Percentiles rank a stretch among this genome's conserved stretches.
phyloP scores from a whole-genome alignment of 441 rosid species.

The Melianthus villosus region DNA sequence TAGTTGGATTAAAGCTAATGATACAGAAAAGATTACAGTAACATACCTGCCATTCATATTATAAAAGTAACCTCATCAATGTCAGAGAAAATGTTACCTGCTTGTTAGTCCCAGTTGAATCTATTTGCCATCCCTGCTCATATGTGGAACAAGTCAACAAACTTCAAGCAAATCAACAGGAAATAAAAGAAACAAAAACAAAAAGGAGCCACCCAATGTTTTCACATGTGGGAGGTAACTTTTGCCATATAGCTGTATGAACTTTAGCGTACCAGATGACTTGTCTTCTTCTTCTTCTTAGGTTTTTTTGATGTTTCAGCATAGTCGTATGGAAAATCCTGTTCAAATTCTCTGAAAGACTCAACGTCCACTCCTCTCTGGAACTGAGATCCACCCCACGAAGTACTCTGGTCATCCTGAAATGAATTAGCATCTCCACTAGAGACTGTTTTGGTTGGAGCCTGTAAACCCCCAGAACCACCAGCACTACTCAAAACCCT shows the following conservation, averaged over 20 bases:
- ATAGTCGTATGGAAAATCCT: constrained; percentile 48
- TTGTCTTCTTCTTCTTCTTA: constrained; percentile 57
- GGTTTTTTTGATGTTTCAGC: constrained; percentile 70
- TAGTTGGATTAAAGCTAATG: no score
- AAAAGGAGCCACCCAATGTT: constrained; percentile 3
- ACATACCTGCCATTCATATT: no score
- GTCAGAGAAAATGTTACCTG: constrained; percentile 47
- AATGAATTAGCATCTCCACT: constrained; percentile 94
- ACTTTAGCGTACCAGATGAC: constrained; percentile 33
- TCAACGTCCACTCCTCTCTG: constrained; percentile 83
- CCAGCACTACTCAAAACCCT: constrained; percentile 49
- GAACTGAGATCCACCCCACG: constrained; percentile 60
- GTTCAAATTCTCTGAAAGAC: constrained; percentile 55
- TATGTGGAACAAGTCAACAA: constrained; percentile 33
- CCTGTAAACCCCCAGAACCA: constrained; percentile 32
- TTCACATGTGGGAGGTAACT: no score
- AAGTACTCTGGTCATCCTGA: constrained; percentile 87
- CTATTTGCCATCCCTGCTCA: constrained; percentile 73
- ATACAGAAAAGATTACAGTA: no score
- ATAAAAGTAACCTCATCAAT: no score
- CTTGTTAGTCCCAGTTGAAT: constrained; percentile 43
- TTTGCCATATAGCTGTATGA: no score
- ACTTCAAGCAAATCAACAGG: constrained; percentile 16
- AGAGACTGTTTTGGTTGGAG: constrained; percentile 60
- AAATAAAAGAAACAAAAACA: background rate